Conservation (phyloP, 257 asterid species). For the Fraxinus excelsior region DNA sequence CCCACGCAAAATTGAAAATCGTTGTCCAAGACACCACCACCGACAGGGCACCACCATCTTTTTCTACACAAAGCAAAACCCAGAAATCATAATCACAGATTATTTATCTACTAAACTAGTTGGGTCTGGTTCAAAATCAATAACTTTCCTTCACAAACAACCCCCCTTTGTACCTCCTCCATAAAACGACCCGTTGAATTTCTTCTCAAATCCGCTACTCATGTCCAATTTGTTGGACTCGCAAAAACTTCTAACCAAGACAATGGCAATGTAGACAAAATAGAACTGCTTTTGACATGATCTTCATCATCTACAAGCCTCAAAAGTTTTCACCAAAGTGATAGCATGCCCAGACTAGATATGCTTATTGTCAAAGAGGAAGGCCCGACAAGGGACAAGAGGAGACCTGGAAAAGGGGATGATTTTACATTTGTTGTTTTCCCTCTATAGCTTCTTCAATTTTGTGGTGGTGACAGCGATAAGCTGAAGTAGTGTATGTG, state of each 20-base stretch:
- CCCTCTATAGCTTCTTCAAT: constrained; percentile 68
- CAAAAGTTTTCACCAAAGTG: constrained; percentile 38
- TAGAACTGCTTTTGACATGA: constrained; percentile 42
- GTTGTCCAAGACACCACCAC: no score
- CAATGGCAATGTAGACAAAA: constrained; percentile 21
- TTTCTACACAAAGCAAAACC: no score
- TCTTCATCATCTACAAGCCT: constrained; percentile 39
- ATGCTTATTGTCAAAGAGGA: constrained; percentile 62
- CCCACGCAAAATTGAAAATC: no score
- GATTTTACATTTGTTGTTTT: constrained; percentile 57
- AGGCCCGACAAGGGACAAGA: constrained; percentile 43
- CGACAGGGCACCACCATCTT: no score
- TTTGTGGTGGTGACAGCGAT: constrained; percentile 60
- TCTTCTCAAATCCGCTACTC: constrained; percentile 9
- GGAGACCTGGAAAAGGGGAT: constrained; percentile 67
- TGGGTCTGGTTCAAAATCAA: no score
- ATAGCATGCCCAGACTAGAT: constrained; percentile 43
- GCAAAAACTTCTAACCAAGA: constrained; percentile 4
- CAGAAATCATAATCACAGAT: no score
- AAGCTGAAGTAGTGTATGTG: no score
- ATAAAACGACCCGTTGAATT: no score
- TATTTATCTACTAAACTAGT: no score
- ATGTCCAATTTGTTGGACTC: neutral
- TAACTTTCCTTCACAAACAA: no score
- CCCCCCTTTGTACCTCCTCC: no score